Evolutionary conservation across 192 early-diverging fungal genomes (phyloP), one percentile per base, ranked within the genome.

Genomic region (Podila epigama): DNA sequence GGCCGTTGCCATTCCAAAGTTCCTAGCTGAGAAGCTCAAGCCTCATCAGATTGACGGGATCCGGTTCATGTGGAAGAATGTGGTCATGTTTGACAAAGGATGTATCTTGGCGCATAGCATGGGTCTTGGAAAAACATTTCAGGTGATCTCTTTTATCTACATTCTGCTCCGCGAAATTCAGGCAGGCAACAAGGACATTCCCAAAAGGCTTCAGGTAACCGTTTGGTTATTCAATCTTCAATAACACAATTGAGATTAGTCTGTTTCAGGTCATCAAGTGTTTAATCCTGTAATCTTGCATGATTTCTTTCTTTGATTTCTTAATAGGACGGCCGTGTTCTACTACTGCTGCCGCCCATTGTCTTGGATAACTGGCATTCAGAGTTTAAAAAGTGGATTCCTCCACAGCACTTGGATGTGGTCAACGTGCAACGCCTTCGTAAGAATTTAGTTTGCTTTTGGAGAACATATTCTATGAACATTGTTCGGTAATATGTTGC

Each of bases 41-140:
- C 66, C 82, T 8, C 91, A 95, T 69, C 90, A 93, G 79, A 60
- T 94, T 28, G 90, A 94, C 44, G 94, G 94, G 0, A 60, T 96
- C 0, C 85, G 81, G 31, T 96, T 95, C 54, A 83, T 95, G 69
- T 96, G 95, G 93, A 87, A 89, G 35, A 89, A 90, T 31, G 69
- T 93, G 13, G 84, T 94, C 25, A 90, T 90, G 89, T 71, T 89
- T 42, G 83, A 86, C 53, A 80, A 83, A 22, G 94, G 95, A 3
- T 94, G 93, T 62, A 85, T 95, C 13, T 75, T 97, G 36, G 92
- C 92, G 0, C 95, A 95, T 75, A 84, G 87, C 11, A 95, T 96
- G 94, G 94, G 95, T 0, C 80, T 97, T 25, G 94, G 93, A 56
- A 82, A 73, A 56, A 95, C 94, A 0, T 77, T 95, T 15, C 92